Percentiles rank a stretch among this genome's conserved stretches.
These are phyloP conservation scores for Suhomyces pyralidae DNA, from an alignment of 805 yeast species.

Conservation along the genomic window DNA sequence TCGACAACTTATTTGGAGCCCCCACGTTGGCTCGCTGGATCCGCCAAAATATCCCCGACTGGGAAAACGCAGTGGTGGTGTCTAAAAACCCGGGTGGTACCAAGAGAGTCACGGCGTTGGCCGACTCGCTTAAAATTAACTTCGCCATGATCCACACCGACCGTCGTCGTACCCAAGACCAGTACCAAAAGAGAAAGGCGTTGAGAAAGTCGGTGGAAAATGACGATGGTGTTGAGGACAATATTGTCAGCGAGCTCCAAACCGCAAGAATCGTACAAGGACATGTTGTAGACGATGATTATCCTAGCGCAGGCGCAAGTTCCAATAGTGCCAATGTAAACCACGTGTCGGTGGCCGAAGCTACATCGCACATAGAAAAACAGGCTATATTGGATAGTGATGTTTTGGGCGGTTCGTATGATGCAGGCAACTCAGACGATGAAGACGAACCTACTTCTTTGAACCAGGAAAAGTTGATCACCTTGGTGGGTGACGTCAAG, in stretches of 20 bases:
- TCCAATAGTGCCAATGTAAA: constrained; percentile 1
- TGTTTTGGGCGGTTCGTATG: constrained; percentile 79
- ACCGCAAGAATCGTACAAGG: constrained; percentile 96
- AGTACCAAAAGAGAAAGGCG: constrained; percentile 37
- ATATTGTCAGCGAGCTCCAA: constrained; percentile 76
- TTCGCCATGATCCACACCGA: constrained; percentile 99
- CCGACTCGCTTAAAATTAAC: constrained; percentile 93
- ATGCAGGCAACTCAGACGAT: constrained; percentile 79
- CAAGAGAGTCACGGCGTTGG: constrained; percentile 93
- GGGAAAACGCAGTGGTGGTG: constrained; percentile 87
- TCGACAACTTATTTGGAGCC: constrained; percentile 93
- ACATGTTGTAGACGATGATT: constrained; percentile 91
- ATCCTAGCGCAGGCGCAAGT: constrained; percentile 25
- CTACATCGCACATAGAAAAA: constrained; percentile 12
- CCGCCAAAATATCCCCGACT: constrained; percentile 81
- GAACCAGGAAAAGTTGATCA: constrained; percentile 80
- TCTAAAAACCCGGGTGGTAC: constrained; percentile 99
- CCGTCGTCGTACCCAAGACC: constrained; percentile 83
- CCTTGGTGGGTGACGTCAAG: constrained; percentile 93
- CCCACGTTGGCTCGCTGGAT: constrained; percentile 97
- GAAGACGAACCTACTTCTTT: constrained; percentile 69
- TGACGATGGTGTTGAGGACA: constrained; percentile 62
- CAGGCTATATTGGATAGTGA: constrained; percentile 35
- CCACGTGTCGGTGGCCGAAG: background rate
- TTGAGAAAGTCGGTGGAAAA: constrained; percentile 36